Base-by-base conservation (phyloP, 2,329 filamentous ascomycete species). In the Aspergillus terreus region DNA sequence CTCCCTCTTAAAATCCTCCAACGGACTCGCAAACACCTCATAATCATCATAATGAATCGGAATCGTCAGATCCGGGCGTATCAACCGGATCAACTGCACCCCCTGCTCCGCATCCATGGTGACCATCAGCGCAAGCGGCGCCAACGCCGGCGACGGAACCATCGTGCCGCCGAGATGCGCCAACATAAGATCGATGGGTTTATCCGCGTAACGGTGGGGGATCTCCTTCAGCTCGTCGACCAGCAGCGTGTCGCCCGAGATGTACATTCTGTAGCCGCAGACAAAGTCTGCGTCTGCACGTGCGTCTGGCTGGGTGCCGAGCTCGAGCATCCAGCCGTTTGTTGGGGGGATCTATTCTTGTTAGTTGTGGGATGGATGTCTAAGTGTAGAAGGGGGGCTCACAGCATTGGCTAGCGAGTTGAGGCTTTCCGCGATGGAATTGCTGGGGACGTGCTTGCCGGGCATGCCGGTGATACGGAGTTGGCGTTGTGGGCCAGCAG, bases 51-150 rank as follows among this genome's bases (percentile, higher is more conserved):
- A 85, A 62, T 86, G 82, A 35, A 86, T 79, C 3, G 83, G 83
- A 42, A 87, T 81, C 5, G 82, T 85, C 46, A 86, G 50, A 21
- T 84, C 80, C 15, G 83, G 81, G 27, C 82, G 70, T 30, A 87
- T 77, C 51, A 86, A 58, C 58, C 75, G 70, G 64, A 87, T 79
- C 55, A 87, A 63, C 67, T 84, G 69, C 25, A 87, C 58, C 0
- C 83, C 83, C 65, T 86, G 81, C 61, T 78, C 74, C 19, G 79
- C 83, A 64, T 87, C 83, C 83, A 87, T 87, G 0, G 83, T 87
- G 2, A 86, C 81, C 83, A 86, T 86, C 6, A 86, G 78, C 78
- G 86, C 85, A 21, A 86, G 52, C 53, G 86, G 66, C 42, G 82
- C 59, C 27, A 30, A 2, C 4, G 75, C 73, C 0, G 82, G 81